Percentiles rank a stretch among this genome's conserved stretches.
Evolutionary conservation across 768 basidiomycete species (phyloP).

Genomic region (Amanita rimosa): DNA sequence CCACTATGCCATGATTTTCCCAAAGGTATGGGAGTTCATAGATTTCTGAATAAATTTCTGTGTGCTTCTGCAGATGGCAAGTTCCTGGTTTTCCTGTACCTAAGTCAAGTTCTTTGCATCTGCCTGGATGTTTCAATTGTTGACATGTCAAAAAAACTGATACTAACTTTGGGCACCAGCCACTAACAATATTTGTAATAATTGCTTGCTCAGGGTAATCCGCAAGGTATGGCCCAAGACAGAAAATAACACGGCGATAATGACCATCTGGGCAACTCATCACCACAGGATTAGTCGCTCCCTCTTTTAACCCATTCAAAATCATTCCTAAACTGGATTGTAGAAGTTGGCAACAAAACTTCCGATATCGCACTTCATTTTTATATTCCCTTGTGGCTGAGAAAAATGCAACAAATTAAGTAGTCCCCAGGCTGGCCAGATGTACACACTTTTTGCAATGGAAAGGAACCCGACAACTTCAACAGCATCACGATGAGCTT

Average conservation of each 20-base stretch:
- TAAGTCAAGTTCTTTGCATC: background rate
- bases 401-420: background rate
- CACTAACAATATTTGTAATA: conserved; percentile 10
- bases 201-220: conserved; percentile 18
- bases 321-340: background rate
- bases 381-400: background rate
- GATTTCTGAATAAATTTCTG: conserved; percentile 5
- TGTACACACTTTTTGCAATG: no score
- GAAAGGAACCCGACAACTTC: no score
- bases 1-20: conserved; percentile 16
- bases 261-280: conserved; percentile 15
- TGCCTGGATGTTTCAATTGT: conserved; percentile 3
- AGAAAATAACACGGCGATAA: conserved; percentile 10
- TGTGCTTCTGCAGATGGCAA: conserved; percentile 7
- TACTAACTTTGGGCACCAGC: conserved; percentile 18
- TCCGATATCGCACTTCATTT: background rate
- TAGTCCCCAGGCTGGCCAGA: no score
- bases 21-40: conserved; percentile 12
- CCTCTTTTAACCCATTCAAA: background rate
- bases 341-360: background rate
- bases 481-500: no score
- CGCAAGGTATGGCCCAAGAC: conserved; percentile 14
- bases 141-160: conserved; percentile 3
- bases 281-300: conserved; percentile 9
- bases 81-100: background rate